Evolutionary conservation across 2,329 filamentous ascomycete species (phyloP), one percentile per base, ranked within the genome.

Genomic region (Mollisia scopiformis): DNA sequence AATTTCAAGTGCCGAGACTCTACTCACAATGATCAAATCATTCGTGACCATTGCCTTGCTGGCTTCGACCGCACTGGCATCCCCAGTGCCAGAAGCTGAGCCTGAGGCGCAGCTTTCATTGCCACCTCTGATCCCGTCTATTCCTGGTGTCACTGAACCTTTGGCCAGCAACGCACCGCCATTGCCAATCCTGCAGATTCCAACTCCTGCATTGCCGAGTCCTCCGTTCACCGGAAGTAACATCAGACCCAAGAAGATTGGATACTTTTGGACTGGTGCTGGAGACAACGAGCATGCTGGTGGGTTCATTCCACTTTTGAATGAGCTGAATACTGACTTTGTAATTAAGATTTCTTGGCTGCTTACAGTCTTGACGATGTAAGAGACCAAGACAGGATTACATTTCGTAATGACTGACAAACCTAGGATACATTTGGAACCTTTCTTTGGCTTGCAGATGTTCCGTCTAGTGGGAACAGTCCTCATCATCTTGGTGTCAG

Each of bases 171-270:
- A 80, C 50, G 78, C 77, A 4, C 81, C 82, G 39, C 83, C 84
- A 11, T 73, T 87, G 27, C 84, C 85, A 3, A 81, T 88, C 58
- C 73, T 88, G 11, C 84, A 87, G 68, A 57, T 84, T 4, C 85
- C 84, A 1, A 85, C 82, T n/a, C 84, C 84, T 52, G 80, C 84
- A 0, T 71, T 87, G n/a, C 74, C 77, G 2, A 84, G 81, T 65
- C 79, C 79, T 8, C 80, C 80, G 6, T 86, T 86, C 62, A 76
- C 75, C 11, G 75, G 78, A 2, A 83, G 81, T 69, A 75, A 83
- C 62, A 80, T 87, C 69, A 83, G 82, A 75, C 85, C 85, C 28
- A 88, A 87, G 80, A 88, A 88, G 76, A 84, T 88, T 69, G 85
- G 84, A 0, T 87, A 87, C 73, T 87, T 87, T 75, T 87, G 84